phyloP scores from a whole-genome alignment of 208 protist genomes.

The Plasmodiophora brassicae region DNA sequence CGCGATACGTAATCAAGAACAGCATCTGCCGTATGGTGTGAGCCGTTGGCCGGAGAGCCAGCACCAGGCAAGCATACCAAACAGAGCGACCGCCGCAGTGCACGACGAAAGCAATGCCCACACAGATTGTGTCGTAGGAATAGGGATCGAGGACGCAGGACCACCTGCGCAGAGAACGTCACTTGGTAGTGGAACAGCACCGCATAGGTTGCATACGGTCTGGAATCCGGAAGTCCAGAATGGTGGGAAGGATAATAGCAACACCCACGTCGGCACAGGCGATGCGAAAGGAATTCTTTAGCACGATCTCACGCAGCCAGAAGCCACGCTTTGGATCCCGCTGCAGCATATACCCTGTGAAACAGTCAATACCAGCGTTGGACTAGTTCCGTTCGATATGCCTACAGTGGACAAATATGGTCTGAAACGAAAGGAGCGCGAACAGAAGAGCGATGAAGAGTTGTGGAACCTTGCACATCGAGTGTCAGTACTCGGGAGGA shows the following conservation, averaged over 20 bases:
- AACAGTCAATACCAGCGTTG: not conserved
- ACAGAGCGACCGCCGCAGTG: not conserved
- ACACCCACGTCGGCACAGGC: not conserved
- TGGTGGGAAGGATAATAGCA: not conserved
- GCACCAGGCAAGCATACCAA: not conserved
- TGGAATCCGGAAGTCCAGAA: not conserved
- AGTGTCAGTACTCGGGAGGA: not conserved
- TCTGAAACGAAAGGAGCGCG: not conserved
- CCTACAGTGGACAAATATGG: not conserved
- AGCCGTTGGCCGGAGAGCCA: not conserved
- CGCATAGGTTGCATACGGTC: not conserved
- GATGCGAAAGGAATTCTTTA: not conserved
- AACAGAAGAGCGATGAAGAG: not conserved
- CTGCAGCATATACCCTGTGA: not conserved
- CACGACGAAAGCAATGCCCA: not conserved
- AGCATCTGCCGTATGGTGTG: not conserved
- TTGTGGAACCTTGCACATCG: constrained; percentile 13
- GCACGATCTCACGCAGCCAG: not conserved
- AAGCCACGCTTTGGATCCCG: not conserved
- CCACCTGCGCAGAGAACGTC: not conserved
- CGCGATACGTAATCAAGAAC: not conserved
- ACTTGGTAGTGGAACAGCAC: not conserved
- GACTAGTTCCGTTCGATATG: no score
- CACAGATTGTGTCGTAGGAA: not conserved
- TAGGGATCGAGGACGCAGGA: not conserved